Base-by-base conservation (phyloP, 495 filamentous ascomycete genomes). In the Cercophora scortea region DNA sequence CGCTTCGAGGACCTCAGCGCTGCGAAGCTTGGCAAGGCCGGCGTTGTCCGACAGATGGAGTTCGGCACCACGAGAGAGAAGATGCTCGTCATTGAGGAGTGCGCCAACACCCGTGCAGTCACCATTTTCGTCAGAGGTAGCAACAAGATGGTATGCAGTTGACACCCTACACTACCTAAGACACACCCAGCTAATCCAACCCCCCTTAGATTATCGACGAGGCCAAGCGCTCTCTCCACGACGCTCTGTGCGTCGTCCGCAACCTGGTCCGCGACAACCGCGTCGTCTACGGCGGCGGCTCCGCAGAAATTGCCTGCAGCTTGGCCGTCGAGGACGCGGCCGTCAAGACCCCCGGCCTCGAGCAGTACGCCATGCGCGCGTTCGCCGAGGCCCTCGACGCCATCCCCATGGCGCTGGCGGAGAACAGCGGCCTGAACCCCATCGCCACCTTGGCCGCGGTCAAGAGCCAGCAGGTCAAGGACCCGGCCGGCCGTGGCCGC, bases 81-180 rank as follows among this genome's bases (percentile, higher is more conserved):
- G 80, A 99, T 99, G 93, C 80, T 99, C 52, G 88, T 99, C 49
- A 97, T 99, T 61, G 93, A 99, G 70, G 93, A 97, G 72, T 97
- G 93, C 63, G 93, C 94, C 65, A 97, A 99, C 76, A 95, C 89
- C 46, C 80, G 93, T 53, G 93, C 93, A 32, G 93, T 97, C 44
- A 99, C 93, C 0, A 82, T 93, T 42, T 99, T 99, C 65, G 85
- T 99, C 44, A 77, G 93, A 66, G 93, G 93, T 59, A 95, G 90
- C 76, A 99, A 99, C 79, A 99, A 97, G 79, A 99, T 99, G 93
- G 89, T 91, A 64, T 63, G 76, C 48, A 15, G 0, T 18, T 7
- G 6, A 25, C 7, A 19, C 49, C 19, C 19, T 15, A n/a, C 47
- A 19, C 5, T 40, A 7, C 16, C 18, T 8, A 15, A 13, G 4